Base-by-base conservation (phyloP, 805 yeast species). In the Ogataea nonfermentans region DNA sequence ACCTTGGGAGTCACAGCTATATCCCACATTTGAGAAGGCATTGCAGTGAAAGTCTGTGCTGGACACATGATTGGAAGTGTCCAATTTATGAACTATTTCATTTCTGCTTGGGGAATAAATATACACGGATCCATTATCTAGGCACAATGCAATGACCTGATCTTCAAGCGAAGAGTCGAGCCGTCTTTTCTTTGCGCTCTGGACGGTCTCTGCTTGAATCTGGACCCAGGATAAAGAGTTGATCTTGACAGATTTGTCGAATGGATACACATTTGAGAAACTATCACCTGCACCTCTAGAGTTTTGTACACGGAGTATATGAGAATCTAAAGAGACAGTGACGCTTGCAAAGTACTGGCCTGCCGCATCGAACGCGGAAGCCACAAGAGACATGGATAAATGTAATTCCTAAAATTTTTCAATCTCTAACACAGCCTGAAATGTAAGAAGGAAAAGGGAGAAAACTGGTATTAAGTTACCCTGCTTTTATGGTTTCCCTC, bases 51-150 rank as follows among this genome's bases (percentile, higher is more conserved):
- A 65, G 53, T 74, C 79, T 9, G 71, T 61, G 22, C 29, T 33
- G 15, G 53, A 42, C 11, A 43, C 29, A 33, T 45, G 46, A n/a
- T 40, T 44, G 14, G 47, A 31, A 7, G 47, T 44, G 6, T 33
- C 61, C 28, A 85, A 62, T 41, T 71, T 81, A 3, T 72, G 64
- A 6, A 80, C 56, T 1, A 84, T 65, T 40, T 77, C 74, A 48
- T 80, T 79, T 15, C 74, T 70, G 24, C 74, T 59, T 1, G 95
- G 93, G 1, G 90, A 78, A 57, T 79, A 87, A 9, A 86, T 55
- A 49, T 82, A 63, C 1, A 82, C 61, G 9, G 74, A 60, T 13
- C 95, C 95, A 36, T 73, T 76, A 42, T 75, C 78, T 46, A 84
- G 69, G 26, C 88, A 84, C 27, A 87, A 53, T 4, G 82, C 77